Percentiles rank a stretch among this genome's conserved stretches.
These are phyloP conservation scores for Phytophthora vignae DNA, from an alignment of 352 stramenopile species.

Conservation along the genomic window DNA sequence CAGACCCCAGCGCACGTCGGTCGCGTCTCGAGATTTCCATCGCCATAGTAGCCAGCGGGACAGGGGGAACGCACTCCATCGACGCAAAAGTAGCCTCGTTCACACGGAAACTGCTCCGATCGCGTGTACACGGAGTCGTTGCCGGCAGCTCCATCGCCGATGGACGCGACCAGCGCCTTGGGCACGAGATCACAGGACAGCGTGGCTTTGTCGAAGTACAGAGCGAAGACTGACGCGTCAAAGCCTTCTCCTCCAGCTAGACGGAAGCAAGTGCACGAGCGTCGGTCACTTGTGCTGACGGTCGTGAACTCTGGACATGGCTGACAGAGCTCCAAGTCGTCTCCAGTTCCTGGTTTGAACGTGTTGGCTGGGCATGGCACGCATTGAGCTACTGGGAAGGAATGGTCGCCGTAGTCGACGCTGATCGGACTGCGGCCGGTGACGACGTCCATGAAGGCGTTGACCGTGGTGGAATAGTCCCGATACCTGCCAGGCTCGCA, in stretches of 20 bases:
- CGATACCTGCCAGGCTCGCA: constrained; percentile 38
- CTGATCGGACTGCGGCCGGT: constrained; percentile 53
- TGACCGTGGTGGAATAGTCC: constrained; percentile 29
- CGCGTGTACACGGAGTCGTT: constrained; percentile 54
- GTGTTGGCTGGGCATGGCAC: constrained; percentile 68
- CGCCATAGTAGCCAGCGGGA: constrained; percentile 57
- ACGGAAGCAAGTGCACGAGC: constrained; percentile 74
- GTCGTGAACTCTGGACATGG: constrained; percentile 58
- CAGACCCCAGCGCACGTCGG: constrained; percentile 53
- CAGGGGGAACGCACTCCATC: constrained; percentile 61
- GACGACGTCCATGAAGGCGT: constrained; percentile 49
- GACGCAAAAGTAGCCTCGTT: constrained; percentile 69
- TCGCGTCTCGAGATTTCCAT: constrained; percentile 38
- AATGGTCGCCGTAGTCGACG: constrained; percentile 69
- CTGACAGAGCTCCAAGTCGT: constrained; percentile 56
- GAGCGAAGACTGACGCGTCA: constrained; percentile 31
- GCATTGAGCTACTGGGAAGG: constrained; percentile 66
- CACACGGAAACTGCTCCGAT: constrained; percentile 59
- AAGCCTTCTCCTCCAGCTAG: constrained; percentile 49
- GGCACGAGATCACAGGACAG: constrained; percentile 42
- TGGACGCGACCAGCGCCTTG: constrained; percentile 14
- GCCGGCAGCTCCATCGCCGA: constrained; percentile 15
- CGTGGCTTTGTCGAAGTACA: constrained; percentile 49
- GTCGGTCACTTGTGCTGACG: constrained; percentile 52
- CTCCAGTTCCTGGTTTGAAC: constrained; percentile 68